phyloP scores from a whole-genome alignment of 164 flowering plant genomes.

The Platanus orientalis region DNA sequence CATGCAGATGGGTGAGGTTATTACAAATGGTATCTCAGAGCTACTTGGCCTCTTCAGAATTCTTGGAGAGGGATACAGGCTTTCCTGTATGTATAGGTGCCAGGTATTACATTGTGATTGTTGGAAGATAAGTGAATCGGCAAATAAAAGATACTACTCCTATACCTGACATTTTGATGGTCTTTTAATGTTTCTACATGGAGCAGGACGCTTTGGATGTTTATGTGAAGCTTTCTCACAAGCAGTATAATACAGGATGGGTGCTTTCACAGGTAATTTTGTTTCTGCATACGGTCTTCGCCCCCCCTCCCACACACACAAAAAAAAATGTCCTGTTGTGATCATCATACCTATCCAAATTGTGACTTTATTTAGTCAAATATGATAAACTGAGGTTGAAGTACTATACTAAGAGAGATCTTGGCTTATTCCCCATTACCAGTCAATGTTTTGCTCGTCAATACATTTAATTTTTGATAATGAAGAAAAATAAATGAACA shows the following conservation, averaged over 20 bases:
- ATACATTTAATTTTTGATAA: neutral
- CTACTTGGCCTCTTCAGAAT: conserved; percentile 64
- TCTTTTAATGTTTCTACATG: conserved; percentile 9
- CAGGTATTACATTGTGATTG: conserved; percentile 50
- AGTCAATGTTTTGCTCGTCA: neutral
- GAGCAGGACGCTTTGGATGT: conserved; percentile 84
- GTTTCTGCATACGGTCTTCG: neutral
- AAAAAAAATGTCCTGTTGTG: neutral
- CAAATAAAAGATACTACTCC: neutral
- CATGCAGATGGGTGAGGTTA: conserved; percentile 25
- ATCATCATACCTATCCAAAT: neutral
- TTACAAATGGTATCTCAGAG: conserved; percentile 51
- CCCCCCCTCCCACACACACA: neutral
- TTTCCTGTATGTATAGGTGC: conserved; percentile 70
- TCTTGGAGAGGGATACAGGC: conserved; percentile 88
- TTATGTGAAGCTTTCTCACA: conserved; percentile 68
- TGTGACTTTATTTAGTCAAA: neutral
- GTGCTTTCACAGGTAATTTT: conserved; percentile 87
- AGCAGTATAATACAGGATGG: conserved; percentile 96
- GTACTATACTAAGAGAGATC: too few relatives aligned
- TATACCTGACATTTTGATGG: conserved; percentile 3
- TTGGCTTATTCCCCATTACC: neutral
- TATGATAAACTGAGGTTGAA: too few relatives aligned
- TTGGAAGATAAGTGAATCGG: neutral
- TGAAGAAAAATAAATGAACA: too few relatives aligned